A percentile compares a stretch with the other conserved stretches of the same genome.
These are phyloP conservation scores for Tylopilus subfusipes DNA, from an alignment of 768 basidiomycete species.

Conservation along the genomic window DNA sequence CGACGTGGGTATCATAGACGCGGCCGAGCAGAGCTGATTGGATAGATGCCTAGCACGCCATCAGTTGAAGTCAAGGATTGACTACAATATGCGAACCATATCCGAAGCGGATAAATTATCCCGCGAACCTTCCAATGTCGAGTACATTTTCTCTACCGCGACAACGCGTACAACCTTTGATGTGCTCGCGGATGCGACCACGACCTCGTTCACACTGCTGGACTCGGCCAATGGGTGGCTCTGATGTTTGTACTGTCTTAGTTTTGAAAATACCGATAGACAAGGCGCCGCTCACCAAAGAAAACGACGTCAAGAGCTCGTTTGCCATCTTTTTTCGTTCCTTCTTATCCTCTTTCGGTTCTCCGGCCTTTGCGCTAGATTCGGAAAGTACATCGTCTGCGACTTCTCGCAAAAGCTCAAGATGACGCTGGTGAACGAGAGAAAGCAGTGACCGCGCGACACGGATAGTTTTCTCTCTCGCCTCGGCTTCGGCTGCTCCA, in stretches of 20 bases:
- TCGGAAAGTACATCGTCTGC: constrained; percentile 38
- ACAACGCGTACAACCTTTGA: constrained; percentile 56
- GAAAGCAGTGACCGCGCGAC: constrained; percentile 43
- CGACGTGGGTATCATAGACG: constrained; percentile 57
- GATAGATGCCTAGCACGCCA: constrained; percentile 45
- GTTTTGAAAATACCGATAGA: not conserved
- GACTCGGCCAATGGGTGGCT: constrained; percentile 20
- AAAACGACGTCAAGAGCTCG: constrained; percentile 55
- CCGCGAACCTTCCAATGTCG: constrained; percentile 29
- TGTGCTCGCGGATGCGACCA: constrained; percentile 56
- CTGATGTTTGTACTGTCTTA: constrained; percentile 13
- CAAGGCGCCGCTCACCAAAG: constrained; percentile 40
- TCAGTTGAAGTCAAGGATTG: constrained; percentile 2
- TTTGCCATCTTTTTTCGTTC: constrained; percentile 44
- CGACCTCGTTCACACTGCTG: constrained; percentile 40
- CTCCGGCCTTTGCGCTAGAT: not conserved
- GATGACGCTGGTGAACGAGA: constrained; percentile 63
- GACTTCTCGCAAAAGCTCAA: constrained; percentile 42
- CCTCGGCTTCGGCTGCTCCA: constrained; percentile 1
- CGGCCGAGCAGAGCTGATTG: constrained; percentile 65
- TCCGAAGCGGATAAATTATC: constrained; percentile 35
- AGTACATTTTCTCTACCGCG: constrained; percentile 58
- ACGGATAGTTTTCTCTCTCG: constrained; percentile 1
- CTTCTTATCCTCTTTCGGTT: constrained; percentile 25
- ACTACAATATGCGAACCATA: constrained; percentile 16